Base-by-base conservation (phyloP, 345 rosid genomes). In the Erodium maritimum region DNA sequence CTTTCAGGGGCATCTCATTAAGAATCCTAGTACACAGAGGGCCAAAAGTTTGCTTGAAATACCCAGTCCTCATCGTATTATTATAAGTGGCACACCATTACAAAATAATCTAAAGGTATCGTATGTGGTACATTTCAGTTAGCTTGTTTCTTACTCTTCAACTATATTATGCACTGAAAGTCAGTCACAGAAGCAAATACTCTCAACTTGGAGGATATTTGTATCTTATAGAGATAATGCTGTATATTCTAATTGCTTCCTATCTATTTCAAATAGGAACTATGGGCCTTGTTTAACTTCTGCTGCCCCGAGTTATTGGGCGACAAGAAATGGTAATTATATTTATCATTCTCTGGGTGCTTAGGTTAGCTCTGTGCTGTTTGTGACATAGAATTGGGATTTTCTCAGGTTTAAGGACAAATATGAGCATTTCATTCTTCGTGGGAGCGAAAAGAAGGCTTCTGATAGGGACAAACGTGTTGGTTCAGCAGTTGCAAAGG, bases 31-130 rank as follows among this genome's bases (percentile, higher is more conserved):
- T 69, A 93, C 99, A 24, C 97, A 89, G 64, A 85, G 99, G 79
- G 97, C 99, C 20, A 89, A 87, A 78, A 89, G 99, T 74, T 83
- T 93, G 83, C 94, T 87, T 52, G 95, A 79, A 75, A 89, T 93
- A 78, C 86, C 95, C 59, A 82, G 96, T 82, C 82, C 77, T 61
- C 94, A 85, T 69, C 88, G 99, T 46, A 83, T 93, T 54, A 61
- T 93, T 61, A 77, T 93, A 61, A 93, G 95, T 74, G 99, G 99
- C 51, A 93, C 99, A 8, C 99, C 97, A 14, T 80, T 93, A 67
- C 99, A 93, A 64, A 93, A 93, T 76, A 93, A 93, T 74, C 89
- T 93, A 19, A 89, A 88, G 91, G 99, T 93, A 81, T 64, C 54
- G 17, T 68, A 53, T 51, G 48, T 69, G 19, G 42, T 24, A 70